A percentile compares a stretch with the other conserved stretches of the same genome.
Conservation (phyloP, 1,284 basidiomycete species). For the Phenoliferia sp. region DNA sequence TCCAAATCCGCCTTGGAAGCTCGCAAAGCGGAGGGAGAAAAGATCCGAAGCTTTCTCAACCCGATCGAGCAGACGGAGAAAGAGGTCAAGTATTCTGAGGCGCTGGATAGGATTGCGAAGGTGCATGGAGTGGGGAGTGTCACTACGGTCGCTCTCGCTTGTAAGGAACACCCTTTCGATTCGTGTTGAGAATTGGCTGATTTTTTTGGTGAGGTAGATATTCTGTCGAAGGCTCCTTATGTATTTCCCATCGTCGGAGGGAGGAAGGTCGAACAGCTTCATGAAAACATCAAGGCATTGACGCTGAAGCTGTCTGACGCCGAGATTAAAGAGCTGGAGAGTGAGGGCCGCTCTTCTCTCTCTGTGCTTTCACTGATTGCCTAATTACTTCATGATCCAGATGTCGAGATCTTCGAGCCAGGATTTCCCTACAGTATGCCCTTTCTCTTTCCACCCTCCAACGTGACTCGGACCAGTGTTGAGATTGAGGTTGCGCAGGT, state of each 20-base stretch:
- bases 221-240: constrained; percentile 40
- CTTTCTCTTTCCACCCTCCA: no score
- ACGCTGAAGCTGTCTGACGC: background rate
- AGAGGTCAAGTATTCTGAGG: constrained; percentile 22
- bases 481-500: no score
- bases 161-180: background rate
- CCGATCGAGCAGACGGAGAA: constrained; percentile 42
- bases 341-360: background rate
- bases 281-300: background rate
- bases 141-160: background rate
- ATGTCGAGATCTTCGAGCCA: background rate
- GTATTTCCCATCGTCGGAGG: constrained; percentile 54
- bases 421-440: background rate
- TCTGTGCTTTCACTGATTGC: no score
- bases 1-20: constrained; percentile 40
- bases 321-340: background rate
- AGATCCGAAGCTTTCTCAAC: constrained; percentile 31
- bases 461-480: no score
- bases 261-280: constrained; percentile 46
- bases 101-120: constrained; percentile 34
- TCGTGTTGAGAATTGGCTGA: no score
- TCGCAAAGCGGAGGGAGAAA: constrained; percentile 47
- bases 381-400: background rate
- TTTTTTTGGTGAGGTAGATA: constrained; percentile 12
- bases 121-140: constrained; percentile 38